Evolutionary conservation across 805 yeast species (phyloP).

Genomic region (Myxozyma udenii): DNA sequence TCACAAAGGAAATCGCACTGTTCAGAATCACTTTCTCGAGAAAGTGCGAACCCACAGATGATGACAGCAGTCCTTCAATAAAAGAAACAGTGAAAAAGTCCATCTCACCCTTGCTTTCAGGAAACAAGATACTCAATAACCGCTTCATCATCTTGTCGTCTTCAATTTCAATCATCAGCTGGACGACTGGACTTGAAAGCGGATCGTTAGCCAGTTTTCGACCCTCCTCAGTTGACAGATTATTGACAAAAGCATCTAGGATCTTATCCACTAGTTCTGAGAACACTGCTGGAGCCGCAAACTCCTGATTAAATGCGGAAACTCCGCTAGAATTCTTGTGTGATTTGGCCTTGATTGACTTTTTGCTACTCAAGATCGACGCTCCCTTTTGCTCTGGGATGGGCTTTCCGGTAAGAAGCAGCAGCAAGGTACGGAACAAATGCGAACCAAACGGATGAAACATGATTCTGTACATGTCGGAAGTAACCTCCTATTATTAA

Average conservation of each 20-base stretch:
- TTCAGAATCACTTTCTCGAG: constrained; percentile 66
- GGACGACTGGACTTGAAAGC: constrained; percentile 83
- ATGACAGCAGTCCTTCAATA: constrained; percentile 77
- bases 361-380: constrained; percentile 16
- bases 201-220: constrained; percentile 76
- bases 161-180: constrained; percentile 72
- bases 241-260: constrained; percentile 43
- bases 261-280: constrained; percentile 53
- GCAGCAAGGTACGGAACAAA: constrained; percentile 66
- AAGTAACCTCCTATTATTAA: constrained; percentile 50
- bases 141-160: constrained; percentile 57
- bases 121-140: constrained; percentile 19
- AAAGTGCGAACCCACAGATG: constrained; percentile 92
- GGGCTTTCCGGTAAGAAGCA: constrained; percentile 72
- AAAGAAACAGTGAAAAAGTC: constrained; percentile 46
- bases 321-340: not conserved
- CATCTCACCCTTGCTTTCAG: constrained; percentile 8
- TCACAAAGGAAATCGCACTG: constrained; percentile 65
- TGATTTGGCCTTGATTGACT: constrained; percentile 9
- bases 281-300: constrained; percentile 14
- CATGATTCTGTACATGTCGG: constrained; percentile 58
- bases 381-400: constrained; percentile 42
- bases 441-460: constrained; percentile 85
- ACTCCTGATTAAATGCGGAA: not conserved
- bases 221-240: constrained; percentile 46